Conservation (phyloP, 768 basidiomycete species). For the Mycena rosella region DNA sequence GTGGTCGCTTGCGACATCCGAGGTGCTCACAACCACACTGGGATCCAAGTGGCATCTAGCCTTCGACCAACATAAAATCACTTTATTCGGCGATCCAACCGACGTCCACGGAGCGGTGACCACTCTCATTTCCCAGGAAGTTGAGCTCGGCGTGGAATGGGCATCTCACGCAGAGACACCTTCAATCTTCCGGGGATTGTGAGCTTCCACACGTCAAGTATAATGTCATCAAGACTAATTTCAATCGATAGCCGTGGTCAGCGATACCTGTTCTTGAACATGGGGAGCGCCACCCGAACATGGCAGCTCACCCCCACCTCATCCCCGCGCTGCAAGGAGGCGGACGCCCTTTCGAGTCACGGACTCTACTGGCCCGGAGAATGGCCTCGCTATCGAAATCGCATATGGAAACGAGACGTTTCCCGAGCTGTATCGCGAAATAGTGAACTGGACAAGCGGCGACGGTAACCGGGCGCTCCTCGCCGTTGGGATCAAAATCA, state of each 20-base stretch:
- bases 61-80: not conserved
- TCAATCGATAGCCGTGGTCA: not conserved
- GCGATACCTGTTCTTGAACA: not conserved
- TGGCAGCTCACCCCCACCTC: not conserved
- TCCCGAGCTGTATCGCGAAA: not conserved
- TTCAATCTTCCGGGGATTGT: not conserved
- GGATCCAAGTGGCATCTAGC: not conserved
- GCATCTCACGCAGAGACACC: not conserved
- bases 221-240: not conserved
- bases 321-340: not conserved
- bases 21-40: not conserved
- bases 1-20: not conserved
- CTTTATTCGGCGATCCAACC: not conserved
- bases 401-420: not conserved
- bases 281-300: not conserved
- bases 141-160: not conserved
- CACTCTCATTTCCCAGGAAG: not conserved
- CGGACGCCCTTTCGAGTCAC: not conserved
- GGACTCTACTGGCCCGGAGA: not conserved
- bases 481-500: not conserved
- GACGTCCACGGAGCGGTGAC: not conserved
- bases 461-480: not conserved
- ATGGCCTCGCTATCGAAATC: not conserved
- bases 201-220: not conserved
- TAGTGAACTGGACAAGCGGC: not conserved